Evolutionary conservation across 2,329 filamentous ascomycete genomes (phyloP).

Genomic region (Monosporascus cannonballus): DNA sequence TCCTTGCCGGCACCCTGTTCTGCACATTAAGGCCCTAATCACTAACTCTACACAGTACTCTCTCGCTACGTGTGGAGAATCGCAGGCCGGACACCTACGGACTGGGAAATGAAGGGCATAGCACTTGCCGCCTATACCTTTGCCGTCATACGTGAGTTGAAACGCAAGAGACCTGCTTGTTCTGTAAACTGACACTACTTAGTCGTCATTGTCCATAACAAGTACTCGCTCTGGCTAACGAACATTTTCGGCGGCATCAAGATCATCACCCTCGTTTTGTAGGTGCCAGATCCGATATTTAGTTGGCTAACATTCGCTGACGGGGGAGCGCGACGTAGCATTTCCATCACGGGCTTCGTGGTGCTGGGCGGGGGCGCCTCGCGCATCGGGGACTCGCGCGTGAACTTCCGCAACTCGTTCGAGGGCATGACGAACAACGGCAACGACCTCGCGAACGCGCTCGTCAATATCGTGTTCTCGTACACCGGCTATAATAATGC

Average conservation of each 20-base stretch:
- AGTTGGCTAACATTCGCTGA: not conserved
- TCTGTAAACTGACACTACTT: not conserved
- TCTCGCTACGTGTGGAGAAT: conserved; percentile 58
- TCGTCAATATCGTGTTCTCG: conserved; percentile 54
- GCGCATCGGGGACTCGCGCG: conserved; percentile 40
- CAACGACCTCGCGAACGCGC: conserved; percentile 47
- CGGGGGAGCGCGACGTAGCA: conserved; percentile 16
- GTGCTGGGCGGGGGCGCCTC: conserved; percentile 51
- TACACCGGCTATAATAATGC: conserved; percentile 53
- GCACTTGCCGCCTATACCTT: conserved; percentile 58
- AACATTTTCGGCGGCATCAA: conserved; percentile 56
- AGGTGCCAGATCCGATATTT: not conserved
- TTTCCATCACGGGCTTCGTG: conserved; percentile 55
- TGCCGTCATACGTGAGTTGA: conserved; percentile 44
- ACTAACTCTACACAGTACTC: conserved; percentile 36
- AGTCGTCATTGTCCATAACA: conserved; percentile 47
- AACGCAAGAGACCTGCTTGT: not conserved
- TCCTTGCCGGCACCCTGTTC: not conserved
- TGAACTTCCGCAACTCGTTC: conserved; percentile 52
- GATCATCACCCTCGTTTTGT: conserved; percentile 54
- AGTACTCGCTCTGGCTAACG: conserved; percentile 47
- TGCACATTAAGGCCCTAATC: not conserved
- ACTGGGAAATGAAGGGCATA: conserved; percentile 63
- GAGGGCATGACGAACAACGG: conserved; percentile 36
- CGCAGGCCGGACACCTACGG: conserved; percentile 39